phyloP scores from a whole-genome alignment of 352 stramenopile genomes.

The Pythium aristosporum region DNA sequence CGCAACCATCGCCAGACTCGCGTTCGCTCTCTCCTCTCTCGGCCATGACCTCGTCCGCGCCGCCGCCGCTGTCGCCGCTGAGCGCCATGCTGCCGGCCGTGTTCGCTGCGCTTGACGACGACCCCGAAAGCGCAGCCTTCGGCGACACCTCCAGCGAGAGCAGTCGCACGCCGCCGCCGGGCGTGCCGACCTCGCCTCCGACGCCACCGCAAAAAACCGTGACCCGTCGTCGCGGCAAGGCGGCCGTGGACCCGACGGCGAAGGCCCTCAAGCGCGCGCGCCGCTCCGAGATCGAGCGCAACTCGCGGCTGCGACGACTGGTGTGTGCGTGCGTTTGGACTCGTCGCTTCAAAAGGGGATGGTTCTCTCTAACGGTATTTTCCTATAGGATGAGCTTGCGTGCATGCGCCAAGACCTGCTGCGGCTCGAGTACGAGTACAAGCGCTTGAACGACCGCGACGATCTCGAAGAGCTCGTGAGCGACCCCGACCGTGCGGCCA shows the following conservation, averaged over 20 bases:
- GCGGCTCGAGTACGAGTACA: constrained; percentile 46
- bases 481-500: constrained; percentile 5
- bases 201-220: not conserved
- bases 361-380: not conserved
- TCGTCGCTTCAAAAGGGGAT: not conserved
- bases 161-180: constrained; percentile 12
- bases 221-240: constrained; percentile 9
- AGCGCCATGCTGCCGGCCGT: constrained; percentile 6
- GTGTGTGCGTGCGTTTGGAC: constrained; percentile 13
- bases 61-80: not conserved
- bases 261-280: constrained; percentile 36
- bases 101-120: constrained; percentile 10
- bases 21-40: not conserved
- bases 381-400: constrained; percentile 28
- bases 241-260: constrained; percentile 8
- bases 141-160: constrained; percentile 17
- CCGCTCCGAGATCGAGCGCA: constrained; percentile 64
- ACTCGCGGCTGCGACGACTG: constrained; percentile 39
- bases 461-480: constrained; percentile 9
- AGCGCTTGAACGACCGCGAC: constrained; percentile 18
- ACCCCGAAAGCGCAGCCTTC: constrained; percentile 6
- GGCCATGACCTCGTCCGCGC: constrained; percentile 4
- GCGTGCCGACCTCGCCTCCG: constrained; percentile 5
- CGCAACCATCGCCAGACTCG: not conserved
- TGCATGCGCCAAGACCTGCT: constrained; percentile 57